Evolutionary conservation across 2,329 filamentous ascomycete species (phyloP).

Genomic region (Paraconiothyrium brasiliense): DNA sequence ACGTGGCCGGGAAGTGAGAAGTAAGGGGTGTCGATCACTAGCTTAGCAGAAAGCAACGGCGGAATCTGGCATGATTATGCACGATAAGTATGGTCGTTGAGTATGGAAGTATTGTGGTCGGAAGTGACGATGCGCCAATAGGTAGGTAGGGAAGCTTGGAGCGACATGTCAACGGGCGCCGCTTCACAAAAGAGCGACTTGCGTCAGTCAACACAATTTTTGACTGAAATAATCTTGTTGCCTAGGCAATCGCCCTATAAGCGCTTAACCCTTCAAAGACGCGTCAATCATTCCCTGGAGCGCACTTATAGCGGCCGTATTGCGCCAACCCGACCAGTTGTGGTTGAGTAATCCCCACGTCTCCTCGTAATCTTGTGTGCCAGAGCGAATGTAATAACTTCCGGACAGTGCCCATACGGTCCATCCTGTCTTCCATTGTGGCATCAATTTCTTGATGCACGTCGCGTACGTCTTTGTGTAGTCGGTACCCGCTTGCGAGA

Average conservation of each 20-base stretch:
- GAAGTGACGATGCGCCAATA: background rate
- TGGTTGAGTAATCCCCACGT: slow-evolving; percentile 61
- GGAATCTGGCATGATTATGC: background rate
- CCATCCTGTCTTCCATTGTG: slow-evolving; percentile 68
- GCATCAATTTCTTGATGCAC: slow-evolving; percentile 64
- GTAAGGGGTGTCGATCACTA: background rate
- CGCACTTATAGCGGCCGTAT: slow-evolving; percentile 43
- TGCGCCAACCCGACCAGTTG: slow-evolving; percentile 56
- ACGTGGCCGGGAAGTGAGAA: background rate
- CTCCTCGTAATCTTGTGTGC: slow-evolving; percentile 62
- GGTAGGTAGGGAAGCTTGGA: background rate
- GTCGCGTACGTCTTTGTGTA: slow-evolving; percentile 60
- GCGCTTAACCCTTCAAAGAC: slow-evolving; percentile 21
- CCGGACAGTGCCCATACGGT: slow-evolving; percentile 67
- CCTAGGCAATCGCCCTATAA: background rate
- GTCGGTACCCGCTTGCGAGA: slow-evolving; percentile 55
- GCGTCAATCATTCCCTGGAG: slow-evolving; percentile 63
- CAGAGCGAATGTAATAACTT: slow-evolving; percentile 59
- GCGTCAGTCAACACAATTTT: background rate
- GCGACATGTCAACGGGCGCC: background rate
- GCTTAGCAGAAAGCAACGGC: no score
- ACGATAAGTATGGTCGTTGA: background rate
- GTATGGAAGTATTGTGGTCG: background rate
- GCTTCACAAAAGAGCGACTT: background rate
- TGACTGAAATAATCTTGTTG: background rate